A percentile compares a stretch with the other conserved stretches of the same genome.
Evolutionary conservation across 2,329 filamentous ascomycete genomes (phyloP).

Genomic region (Alternaria consortialis): DNA sequence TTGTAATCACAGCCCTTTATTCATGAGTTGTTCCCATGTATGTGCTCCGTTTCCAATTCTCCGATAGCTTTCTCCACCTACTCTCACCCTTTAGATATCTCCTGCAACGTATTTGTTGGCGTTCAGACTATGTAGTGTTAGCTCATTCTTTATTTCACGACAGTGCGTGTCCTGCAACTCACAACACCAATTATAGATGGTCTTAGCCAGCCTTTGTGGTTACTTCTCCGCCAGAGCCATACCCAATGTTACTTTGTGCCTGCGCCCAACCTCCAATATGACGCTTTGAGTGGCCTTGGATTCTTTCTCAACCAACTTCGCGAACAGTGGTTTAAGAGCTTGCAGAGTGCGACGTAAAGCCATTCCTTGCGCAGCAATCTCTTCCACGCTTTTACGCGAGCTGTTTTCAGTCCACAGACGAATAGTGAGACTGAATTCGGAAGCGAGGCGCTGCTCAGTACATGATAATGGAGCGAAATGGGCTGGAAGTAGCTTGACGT

Average conservation of each 20-base stretch:
- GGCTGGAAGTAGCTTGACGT: neutral
- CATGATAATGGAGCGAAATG: neutral
- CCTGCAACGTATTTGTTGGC: no score
- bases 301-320: neutral
- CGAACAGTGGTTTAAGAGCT: neutral
- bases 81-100: no score
- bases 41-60: no score
- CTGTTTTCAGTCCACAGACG: neutral
- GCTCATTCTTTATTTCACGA: no score
- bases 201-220: no score
- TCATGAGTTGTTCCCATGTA: neutral
- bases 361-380: neutral
- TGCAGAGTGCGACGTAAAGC: neutral
- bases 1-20: no score
- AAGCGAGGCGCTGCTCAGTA: neutral
- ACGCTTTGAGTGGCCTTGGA: neutral
- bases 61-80: no score
- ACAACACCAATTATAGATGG: no score
- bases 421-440: neutral
- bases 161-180: no score
- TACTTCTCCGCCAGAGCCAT: neutral
- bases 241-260: neutral
- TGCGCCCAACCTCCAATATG: neutral
- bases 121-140: no score
- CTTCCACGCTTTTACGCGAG: neutral